phyloP scores from a whole-genome alignment of 2,329 filamentous ascomycete genomes.

The Aspergillus fijiensis region DNA sequence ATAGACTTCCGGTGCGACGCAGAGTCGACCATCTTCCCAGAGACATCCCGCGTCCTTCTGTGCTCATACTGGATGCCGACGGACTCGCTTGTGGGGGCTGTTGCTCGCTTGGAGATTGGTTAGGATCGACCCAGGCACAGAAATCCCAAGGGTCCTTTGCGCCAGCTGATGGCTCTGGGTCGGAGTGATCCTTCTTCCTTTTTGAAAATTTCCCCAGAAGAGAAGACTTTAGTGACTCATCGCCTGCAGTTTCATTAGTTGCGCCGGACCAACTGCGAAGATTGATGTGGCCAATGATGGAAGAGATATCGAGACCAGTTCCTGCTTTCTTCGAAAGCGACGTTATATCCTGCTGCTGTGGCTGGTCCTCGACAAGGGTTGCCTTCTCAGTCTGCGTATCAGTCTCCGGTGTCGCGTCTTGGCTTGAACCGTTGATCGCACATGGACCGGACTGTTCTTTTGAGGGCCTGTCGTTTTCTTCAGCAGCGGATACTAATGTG shows the following conservation, averaged over 20 bases:
- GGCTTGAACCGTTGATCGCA: background rate
- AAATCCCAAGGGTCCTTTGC: constrained; percentile 17
- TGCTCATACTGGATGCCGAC: background rate
- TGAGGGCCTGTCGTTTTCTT: constrained; percentile 12
- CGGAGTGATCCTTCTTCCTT: constrained; percentile 12
- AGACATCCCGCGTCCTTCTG: constrained; percentile 6
- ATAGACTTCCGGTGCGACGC: constrained; percentile 15
- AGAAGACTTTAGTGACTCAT: constrained; percentile 12
- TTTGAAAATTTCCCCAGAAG: constrained; percentile 22
- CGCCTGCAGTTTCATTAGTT: constrained; percentile 12
- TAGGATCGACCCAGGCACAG: constrained; percentile 16
- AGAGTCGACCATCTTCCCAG: constrained; percentile 12
- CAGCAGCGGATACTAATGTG: constrained; percentile 31
- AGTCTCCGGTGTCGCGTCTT: background rate
- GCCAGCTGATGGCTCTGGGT: background rate
- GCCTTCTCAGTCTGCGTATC: background rate
- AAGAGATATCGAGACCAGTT: constrained; percentile 14
- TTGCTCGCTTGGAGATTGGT: constrained; percentile 5
- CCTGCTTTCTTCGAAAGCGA: constrained; percentile 6
- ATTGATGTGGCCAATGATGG: constrained; percentile 14
- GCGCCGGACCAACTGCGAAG: constrained; percentile 15
- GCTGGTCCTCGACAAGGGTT: background rate
- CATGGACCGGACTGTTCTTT: background rate
- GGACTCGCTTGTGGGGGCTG: constrained; percentile 1
- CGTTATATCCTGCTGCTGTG: constrained; percentile 2